Evolutionary conservation across 805 yeast genomes (phyloP), one percentile per base, ranked within the genome.

Genomic region (Sungouiozyma intestinalis): DNA sequence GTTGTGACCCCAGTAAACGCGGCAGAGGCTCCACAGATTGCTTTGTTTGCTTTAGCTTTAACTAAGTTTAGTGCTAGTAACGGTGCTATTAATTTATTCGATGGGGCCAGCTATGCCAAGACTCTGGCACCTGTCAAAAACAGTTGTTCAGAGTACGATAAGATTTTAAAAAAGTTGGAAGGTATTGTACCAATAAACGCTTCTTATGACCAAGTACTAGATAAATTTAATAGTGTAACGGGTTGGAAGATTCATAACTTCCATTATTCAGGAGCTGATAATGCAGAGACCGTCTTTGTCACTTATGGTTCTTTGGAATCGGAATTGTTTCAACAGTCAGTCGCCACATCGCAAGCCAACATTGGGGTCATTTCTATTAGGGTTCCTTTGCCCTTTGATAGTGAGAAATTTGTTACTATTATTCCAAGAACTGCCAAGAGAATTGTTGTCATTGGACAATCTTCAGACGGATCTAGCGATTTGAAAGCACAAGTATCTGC

Each of bases 301-400:
- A 69, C 79, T n/a, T 78, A 82, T 49, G 94, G 95, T 18, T 70
- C 92, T 34, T 63, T 72, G 35, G 87, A 82, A 58, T 66, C 81
- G 15, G 67, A 76, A 42, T 63, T 76, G 43, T 69, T 84, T 34
- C 52, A 73, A 38, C 49, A 57, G 9, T 20, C 21, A 11, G 18
- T 8, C 9, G n/a, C 16, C 2, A 16, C n/a, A 31, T 55, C 57
- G 16, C 49, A 57, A 29, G 54, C 57, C 16, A 37, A 42, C 14
- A 59, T 62, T 40, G 94, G 87, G 48, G 74, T 81, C 39, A 62
- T 88, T 43, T 72, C 80, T 42, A 74, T 79, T 39, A 76, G 95
- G 63, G 76, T 85, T 36, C 90, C 94, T 42, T 65, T 80, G 41
- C 96, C 96, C 11, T 86, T 87, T 63, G 76, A 80, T 51, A 69